These are phyloP conservation scores for Dothistroma septosporum DNA, from an alignment of 2,329 filamentous ascomycete genomes.

Conservation along the genomic window DNA sequence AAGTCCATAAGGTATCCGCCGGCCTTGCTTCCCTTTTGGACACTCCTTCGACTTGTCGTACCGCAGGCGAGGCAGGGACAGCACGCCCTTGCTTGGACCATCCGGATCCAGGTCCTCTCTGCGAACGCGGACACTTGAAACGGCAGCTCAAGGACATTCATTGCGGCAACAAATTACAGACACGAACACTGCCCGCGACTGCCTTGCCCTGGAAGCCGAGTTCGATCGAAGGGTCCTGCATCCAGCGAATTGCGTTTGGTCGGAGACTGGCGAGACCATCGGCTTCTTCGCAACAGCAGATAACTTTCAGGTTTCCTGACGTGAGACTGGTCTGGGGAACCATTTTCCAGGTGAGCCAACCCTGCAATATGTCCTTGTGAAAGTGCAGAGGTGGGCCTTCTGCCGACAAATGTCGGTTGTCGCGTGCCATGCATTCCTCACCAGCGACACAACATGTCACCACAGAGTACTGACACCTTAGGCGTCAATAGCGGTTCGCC, in stretches of 20 bases:
- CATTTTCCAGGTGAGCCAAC: neutral
- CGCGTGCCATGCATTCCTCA: constrained; percentile 19
- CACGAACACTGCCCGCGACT: neutral
- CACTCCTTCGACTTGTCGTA: constrained; percentile 1
- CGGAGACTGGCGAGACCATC: neutral
- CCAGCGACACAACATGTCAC: constrained; percentile 13
- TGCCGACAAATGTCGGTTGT: neutral
- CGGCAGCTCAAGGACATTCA: constrained; percentile 6
- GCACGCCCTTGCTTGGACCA: constrained; percentile 4
- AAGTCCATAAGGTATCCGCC: neutral
- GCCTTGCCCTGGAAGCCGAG: neutral
- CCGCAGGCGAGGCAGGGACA: neutral
- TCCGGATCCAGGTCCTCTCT: neutral
- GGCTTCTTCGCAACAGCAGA: neutral
- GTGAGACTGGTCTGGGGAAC: neutral
- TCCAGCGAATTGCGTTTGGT: neutral
- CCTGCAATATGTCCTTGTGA: constrained; percentile 3
- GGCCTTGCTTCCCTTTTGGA: neutral
- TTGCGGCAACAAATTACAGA: constrained; percentile 1
- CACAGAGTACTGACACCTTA: constrained; percentile 7
- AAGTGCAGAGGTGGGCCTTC: neutral
- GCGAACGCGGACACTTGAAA: constrained; percentile 1
- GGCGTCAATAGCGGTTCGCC: neutral
- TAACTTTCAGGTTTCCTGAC: neutral
- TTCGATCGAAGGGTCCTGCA: neutral